These are phyloP conservation scores for Aspergillus novoparasiticus DNA, from an alignment of 2,329 filamentous ascomycete species.

Conservation along the genomic window DNA sequence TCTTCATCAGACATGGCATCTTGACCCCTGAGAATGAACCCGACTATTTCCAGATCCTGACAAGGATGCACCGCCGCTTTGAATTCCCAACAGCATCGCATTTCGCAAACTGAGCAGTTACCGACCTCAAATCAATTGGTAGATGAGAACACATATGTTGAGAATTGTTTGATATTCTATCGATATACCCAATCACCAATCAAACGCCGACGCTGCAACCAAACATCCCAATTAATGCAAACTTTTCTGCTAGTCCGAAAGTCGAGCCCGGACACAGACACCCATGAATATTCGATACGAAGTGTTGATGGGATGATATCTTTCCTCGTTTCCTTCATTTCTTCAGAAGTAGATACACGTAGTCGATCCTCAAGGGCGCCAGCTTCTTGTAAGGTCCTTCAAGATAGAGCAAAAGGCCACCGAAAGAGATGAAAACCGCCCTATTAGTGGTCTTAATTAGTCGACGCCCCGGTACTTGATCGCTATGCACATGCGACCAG, in stretches of 20 bases:
- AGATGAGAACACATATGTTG: constrained; percentile 6
- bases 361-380: constrained; percentile 85
- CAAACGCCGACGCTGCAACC: constrained; percentile 47
- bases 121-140: constrained; percentile 1
- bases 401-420: constrained; percentile 84
- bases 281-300: constrained; percentile 5
- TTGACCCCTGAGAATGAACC: constrained; percentile 77
- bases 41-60: constrained; percentile 73
- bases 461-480: neutral
- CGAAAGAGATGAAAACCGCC: constrained; percentile 92
- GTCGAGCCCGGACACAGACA: constrained; percentile 3
- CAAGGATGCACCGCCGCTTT: constrained; percentile 74
- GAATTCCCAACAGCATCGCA: constrained; percentile 71
- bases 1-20: constrained; percentile 83
- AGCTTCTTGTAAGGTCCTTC: constrained; percentile 96
- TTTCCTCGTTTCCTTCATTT: constrained; percentile 58
- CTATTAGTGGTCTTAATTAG: constrained; percentile 52
- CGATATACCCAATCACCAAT: constrained; percentile 40
- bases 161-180: constrained; percentile 34
- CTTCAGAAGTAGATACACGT: constrained; percentile 91
- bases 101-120: constrained; percentile 16
- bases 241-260: constrained; percentile 24
- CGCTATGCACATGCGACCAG: neutral
- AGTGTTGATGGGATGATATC: constrained; percentile 4
- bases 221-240: constrained; percentile 28